Conservation (phyloP, 768 basidiomycete genomes). For the Pleurotus djamor region DNA sequence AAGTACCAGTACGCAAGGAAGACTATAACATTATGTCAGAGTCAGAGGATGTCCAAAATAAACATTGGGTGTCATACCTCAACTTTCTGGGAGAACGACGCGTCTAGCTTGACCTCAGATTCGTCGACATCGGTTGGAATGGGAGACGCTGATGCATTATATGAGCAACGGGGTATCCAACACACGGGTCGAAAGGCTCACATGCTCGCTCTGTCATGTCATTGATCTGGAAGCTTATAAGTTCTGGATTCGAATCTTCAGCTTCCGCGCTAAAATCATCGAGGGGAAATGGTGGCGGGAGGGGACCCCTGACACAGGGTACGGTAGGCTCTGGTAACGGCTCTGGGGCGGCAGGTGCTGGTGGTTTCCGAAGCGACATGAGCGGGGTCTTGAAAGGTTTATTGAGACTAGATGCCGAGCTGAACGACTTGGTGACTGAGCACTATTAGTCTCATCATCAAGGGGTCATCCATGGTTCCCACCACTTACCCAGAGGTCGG, state of each 20-base stretch:
- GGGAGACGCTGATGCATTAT: constrained; percentile 7
- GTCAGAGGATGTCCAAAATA: not conserved
- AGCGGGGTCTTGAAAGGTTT: constrained; percentile 45
- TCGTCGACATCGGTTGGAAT: constrained; percentile 18
- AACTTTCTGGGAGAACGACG: constrained; percentile 37
- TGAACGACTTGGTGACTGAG: constrained; percentile 46
- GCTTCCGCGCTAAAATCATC: not conserved
- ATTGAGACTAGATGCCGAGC: constrained; percentile 33
- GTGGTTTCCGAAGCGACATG: not conserved
- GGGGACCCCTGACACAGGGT: too few relatives aligned
- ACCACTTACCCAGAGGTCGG: constrained; percentile 27
- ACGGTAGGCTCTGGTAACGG: too few relatives aligned
- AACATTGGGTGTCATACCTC: constrained; percentile 22
- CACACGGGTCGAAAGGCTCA: not conserved
- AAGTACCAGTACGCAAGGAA: constrained; percentile 29
- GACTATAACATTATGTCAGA: constrained; percentile 18
- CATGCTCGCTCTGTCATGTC: constrained; percentile 1
- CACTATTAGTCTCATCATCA: not conserved
- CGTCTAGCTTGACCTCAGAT: constrained; percentile 33
- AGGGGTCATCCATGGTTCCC: not conserved
- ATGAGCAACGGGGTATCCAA: not conserved
- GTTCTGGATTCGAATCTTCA: not conserved
- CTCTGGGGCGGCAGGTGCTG: not conserved
- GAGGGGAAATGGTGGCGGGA: too few relatives aligned
- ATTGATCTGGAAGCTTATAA: not conserved